These are phyloP conservation scores for Hypericum perforatum DNA, from an alignment of 345 rosid species.

Conservation along the genomic window DNA sequence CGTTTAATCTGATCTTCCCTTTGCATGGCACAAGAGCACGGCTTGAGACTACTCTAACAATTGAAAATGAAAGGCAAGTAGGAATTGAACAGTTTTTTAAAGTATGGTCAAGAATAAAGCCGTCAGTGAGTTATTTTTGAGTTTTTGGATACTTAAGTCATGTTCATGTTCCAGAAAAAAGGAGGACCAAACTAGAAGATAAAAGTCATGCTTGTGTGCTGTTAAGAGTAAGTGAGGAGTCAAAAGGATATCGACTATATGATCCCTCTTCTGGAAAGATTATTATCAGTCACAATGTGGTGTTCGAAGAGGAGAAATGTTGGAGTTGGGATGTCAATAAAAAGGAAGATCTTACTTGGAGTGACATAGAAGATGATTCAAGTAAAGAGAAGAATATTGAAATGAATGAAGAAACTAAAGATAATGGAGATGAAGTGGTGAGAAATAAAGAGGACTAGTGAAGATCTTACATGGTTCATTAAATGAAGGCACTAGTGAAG, in stretches of 20 bases:
- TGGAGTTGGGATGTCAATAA: background rate
- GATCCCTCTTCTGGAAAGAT: slow-evolving; percentile 5
- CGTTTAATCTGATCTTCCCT: too few species aligned
- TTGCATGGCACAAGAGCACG: too few species aligned
- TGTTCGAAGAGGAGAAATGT: slow-evolving; percentile 1
- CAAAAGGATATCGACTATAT: background rate
- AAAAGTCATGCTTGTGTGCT: slow-evolving; percentile 6
- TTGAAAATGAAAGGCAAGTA: too few species aligned
- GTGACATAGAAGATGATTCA: slow-evolving; percentile 7
- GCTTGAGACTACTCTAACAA: too few species aligned
- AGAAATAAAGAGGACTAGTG: too few species aligned
- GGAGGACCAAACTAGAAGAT: slow-evolving; percentile 5
- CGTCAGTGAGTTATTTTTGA: too few species aligned
- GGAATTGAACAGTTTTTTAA: too few species aligned
- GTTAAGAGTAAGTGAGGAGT: slow-evolving; percentile 6
- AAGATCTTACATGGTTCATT: too few species aligned
- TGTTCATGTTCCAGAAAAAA: slow-evolving; percentile 5
- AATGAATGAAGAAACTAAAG: background rate
- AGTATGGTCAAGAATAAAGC: too few species aligned
- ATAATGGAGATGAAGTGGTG: too few species aligned
- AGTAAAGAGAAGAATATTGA: background rate
- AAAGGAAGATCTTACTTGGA: background rate
- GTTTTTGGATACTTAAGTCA: too few species aligned
- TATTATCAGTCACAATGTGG: background rate
- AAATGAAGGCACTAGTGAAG: too few species aligned